Evolutionary conservation across 352 stramenopile genomes (phyloP).

Genomic region (Pythium utonaiense): DNA sequence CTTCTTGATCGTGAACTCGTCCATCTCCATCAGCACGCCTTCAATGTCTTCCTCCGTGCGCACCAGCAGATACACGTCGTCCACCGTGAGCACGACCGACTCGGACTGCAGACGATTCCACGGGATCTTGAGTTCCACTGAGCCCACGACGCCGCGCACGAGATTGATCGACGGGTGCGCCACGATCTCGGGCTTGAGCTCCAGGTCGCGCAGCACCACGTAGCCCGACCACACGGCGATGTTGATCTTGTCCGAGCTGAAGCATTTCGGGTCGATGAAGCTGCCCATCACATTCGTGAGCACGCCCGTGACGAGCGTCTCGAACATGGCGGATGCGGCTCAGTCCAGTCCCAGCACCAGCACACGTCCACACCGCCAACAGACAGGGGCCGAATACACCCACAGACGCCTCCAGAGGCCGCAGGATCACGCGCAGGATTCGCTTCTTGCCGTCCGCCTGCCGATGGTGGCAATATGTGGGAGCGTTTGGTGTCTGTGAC

Average conservation of each 20-base stretch:
- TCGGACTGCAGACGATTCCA: constrained; percentile 88
- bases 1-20: constrained; percentile 84
- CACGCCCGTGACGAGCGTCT: constrained; percentile 83
- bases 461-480: not conserved
- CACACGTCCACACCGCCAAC: not conserved
- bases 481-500: no score
- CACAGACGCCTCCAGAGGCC: not conserved
- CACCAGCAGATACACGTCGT: constrained; percentile 83
- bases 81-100: constrained; percentile 82
- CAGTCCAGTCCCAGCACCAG: not conserved
- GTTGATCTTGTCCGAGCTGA: constrained; percentile 88
- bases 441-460: no score
- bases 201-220: constrained; percentile 76
- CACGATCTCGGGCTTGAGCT: constrained; percentile 77
- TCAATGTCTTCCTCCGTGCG: constrained; percentile 81
- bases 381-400: no score
- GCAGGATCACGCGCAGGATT: not conserved
- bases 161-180: constrained; percentile 61
- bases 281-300: constrained; percentile 81
- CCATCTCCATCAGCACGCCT: constrained; percentile 63
- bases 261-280: constrained; percentile 87
- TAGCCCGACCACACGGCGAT: constrained; percentile 85
- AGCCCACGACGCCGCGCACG: constrained; percentile 75
- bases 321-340: constrained; percentile 54
- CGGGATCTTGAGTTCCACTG: constrained; percentile 88